A percentile compares a stretch with the other conserved stretches of the same genome.
Evolutionary conservation across 176 grass and related monocot species (phyloP).

Genomic region (Metroxylon sagu): DNA sequence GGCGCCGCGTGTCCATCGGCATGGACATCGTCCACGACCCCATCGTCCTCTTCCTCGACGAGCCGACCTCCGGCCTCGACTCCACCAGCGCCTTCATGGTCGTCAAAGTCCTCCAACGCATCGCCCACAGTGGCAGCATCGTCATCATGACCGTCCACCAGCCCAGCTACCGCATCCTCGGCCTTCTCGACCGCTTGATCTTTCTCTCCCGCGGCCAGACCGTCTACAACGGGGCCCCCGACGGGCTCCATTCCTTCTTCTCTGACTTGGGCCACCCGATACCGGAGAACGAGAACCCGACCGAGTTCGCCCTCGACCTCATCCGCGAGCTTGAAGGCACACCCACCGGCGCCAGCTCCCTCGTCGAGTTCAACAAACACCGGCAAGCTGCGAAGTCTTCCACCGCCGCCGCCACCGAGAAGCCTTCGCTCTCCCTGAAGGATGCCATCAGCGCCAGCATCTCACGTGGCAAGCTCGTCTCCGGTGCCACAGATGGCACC

Average conservation of each 20-base stretch:
- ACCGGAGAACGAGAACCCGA: slow-evolving; percentile 83
- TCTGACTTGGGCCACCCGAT: slow-evolving; percentile 76
- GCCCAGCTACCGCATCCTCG: slow-evolving; percentile 89
- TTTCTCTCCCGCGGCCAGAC: slow-evolving; percentile 91
- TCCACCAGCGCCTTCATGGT: slow-evolving; percentile 99
- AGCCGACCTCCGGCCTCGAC: slow-evolving; percentile 94
- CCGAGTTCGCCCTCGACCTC: slow-evolving; percentile 92
- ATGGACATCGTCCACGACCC: slow-evolving; percentile 97
- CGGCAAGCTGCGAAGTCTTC: slow-evolving; percentile 44
- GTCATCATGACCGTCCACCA: slow-evolving; percentile 99
- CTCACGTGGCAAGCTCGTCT: slow-evolving; percentile 91
- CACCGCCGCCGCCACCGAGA: not conserved
- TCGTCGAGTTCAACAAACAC: slow-evolving; percentile 58
- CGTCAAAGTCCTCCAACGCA: slow-evolving; percentile 73
- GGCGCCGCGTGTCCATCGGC: slow-evolving; percentile 87
- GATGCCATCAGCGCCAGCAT: slow-evolving; percentile 86
- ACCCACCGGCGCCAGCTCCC: slow-evolving; percentile 40
- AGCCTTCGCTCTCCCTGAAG: slow-evolving; percentile 46
- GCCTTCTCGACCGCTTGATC: slow-evolving; percentile 78
- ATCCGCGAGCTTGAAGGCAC: slow-evolving; percentile 70
- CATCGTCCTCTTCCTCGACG: slow-evolving; percentile 91
- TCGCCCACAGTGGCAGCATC: slow-evolving; percentile 90
- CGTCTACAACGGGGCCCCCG: slow-evolving; percentile 69
- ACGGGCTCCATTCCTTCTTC: slow-evolving; percentile 60
- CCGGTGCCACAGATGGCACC: slow-evolving; percentile 51